phyloP scores from a whole-genome alignment of 2,329 filamentous ascomycete species.

The Amesomyces nigricolor region DNA sequence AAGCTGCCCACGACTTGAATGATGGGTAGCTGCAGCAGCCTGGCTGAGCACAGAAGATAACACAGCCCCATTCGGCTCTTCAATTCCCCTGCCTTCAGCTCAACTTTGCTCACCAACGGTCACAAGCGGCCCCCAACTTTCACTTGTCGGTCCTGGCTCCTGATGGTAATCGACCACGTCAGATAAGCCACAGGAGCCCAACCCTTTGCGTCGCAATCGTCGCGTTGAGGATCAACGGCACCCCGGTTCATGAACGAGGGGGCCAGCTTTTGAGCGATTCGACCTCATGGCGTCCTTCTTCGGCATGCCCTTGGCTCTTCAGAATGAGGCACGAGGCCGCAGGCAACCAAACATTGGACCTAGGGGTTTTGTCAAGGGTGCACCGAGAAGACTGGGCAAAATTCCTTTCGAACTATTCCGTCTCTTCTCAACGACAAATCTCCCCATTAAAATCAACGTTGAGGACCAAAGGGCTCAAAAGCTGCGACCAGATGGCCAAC shows the following conservation, averaged over 20 bases:
- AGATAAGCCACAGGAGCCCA: background rate
- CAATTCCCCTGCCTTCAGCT: too few relatives aligned
- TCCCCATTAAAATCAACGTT: constrained; percentile 6
- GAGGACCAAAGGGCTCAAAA: background rate
- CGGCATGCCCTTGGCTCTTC: background rate
- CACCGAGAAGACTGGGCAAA: background rate
- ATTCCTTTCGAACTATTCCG: background rate
- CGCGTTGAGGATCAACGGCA: too few relatives aligned
- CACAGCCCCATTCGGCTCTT: too few relatives aligned
- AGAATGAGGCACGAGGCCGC: background rate
- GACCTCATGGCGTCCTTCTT: background rate
- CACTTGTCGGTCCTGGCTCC: too few relatives aligned
- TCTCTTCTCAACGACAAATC: background rate
- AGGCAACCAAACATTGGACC: constrained; percentile 17
- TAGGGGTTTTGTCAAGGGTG: background rate
- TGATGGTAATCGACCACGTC: background rate
- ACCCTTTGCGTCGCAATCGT: background rate
- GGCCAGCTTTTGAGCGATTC: too few relatives aligned
- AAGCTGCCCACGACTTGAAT: too few relatives aligned
- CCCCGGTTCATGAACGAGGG: too few relatives aligned
- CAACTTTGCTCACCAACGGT: too few relatives aligned
- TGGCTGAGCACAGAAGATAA: too few relatives aligned
- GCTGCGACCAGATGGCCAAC: constrained; percentile 6
- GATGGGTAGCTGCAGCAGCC: too few relatives aligned
- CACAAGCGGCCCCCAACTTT: too few relatives aligned